Base-by-base conservation (phyloP, 2,329 filamentous ascomycete genomes). In the Exophiala sp. region DNA sequence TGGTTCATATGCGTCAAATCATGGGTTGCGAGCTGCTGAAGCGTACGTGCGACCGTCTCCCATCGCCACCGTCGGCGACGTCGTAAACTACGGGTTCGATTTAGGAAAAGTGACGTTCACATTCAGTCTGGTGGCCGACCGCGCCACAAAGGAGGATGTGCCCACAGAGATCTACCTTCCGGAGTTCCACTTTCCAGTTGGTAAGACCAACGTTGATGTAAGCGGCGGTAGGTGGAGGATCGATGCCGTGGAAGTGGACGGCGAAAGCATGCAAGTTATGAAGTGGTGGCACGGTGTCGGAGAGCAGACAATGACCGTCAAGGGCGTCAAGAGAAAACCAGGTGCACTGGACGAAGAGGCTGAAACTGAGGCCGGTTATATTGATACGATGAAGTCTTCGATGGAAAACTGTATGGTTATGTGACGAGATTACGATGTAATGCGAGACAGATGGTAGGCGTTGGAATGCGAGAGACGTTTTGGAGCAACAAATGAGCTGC, bases 231-330 rank as follows among this genome's bases (percentile, higher is more conserved):
- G 92, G 67, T 99, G 91, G 91, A 85, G 87, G 62, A 89, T 97
- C 57, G 84, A 83, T 62, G 80, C 77, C 4, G 85, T 91, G 56
- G 87, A 91, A 52, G 80, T 83, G 7, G 82, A 88, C 58, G 83
- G 82, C 0, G 83, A 83, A 4, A 75, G 83, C 62, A 76, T 90
- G 56, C 92, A 96, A 73, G 81, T 81, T 60, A 73, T 99, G 59
- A 83, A 83, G 63, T 99, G 94, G 94, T 96, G 92, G 91, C 91
- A 99, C 72, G 83, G 83, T 1, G 86, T 87, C 52, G 94, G 92
- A 2, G 84, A 91, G 62, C 92, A 97, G 72, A 84, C 75, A 44
- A 78, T 99, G 50, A 87, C 81, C 58, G 79, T 96, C 7, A 85
- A 81, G 16, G 94, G 94, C 0, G 73, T 89, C 16, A 83, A 87